phyloP scores from a whole-genome alignment of 1,284 basidiomycete species.

The Sporisorium exsertum region DNA sequence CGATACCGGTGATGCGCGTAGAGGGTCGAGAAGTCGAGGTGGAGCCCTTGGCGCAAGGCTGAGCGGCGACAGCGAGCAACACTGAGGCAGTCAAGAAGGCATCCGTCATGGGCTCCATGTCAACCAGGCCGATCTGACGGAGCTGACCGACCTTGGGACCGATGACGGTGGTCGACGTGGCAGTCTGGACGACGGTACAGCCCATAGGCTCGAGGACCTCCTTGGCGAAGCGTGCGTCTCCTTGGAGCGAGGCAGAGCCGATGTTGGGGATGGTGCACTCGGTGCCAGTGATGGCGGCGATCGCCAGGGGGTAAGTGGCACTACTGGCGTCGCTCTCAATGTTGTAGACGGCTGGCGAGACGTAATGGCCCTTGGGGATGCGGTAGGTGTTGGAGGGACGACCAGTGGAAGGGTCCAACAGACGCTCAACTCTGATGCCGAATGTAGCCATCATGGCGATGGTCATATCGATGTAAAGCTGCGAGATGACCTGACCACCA shows the following conservation, averaged over 20 bases:
- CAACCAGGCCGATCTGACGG: conserved; percentile 85
- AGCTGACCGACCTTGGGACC: conserved; percentile 86
- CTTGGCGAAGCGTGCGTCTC: conserved; percentile 93
- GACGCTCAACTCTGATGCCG: conserved; percentile 82
- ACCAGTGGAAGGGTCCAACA: conserved; percentile 76
- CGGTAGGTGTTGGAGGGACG: conserved; percentile 79
- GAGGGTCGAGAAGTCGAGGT: conserved; percentile 49
- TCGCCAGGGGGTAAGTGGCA: conserved; percentile 95
- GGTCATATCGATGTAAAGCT: conserved; percentile 99
- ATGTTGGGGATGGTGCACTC: conserved; percentile 93
- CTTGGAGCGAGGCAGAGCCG: conserved; percentile 89
- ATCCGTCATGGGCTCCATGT: conserved; percentile 99
- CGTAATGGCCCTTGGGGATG: conserved; percentile 85
- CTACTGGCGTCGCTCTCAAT: conserved; percentile 96
- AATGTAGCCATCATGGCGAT: conserved; percentile 98
- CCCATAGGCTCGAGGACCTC: conserved; percentile 95
- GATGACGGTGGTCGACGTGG: conserved; percentile 88
- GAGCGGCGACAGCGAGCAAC: conserved; percentile 79
- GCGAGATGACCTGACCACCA: conserved; percentile 94
- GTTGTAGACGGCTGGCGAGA: conserved; percentile 81
- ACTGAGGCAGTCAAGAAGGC: conserved; percentile 96
- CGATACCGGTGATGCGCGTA: conserved; percentile 91
- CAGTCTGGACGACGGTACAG: conserved; percentile 88
- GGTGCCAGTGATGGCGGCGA: conserved; percentile 95
- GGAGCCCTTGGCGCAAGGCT: conserved; percentile 68